Base-by-base conservation (phyloP, 2,329 filamentous ascomycete genomes). In the Arthrobotrys pseudoclavata region DNA sequence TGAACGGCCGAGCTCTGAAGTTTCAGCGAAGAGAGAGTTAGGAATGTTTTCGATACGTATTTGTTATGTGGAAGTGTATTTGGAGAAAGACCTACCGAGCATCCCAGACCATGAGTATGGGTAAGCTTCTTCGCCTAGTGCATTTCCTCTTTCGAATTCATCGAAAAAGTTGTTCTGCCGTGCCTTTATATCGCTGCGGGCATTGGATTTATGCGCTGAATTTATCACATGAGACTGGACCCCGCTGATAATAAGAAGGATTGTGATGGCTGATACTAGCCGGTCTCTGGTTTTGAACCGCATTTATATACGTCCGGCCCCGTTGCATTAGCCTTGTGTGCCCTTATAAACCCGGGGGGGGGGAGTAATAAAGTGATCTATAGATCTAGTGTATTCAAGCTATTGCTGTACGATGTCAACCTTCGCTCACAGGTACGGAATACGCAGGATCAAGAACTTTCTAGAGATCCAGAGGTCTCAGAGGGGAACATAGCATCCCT, bases 31-130 rank as follows among this genome's bases (percentile, higher is more conserved):
- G 10, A 40, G n/a, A 6, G 31, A 15, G 18, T n/a, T 29, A 67
- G 12, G 9, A 22, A 3, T 29, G 26, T 7, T 29, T 29, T 29
- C 26, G 7, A 4, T 29, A 3, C 26, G 7, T 29, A 29, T 29
- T 29, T 3, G 3, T 29, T 29, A 29, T 29, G 3, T 29, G 26
- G n/a, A n/a, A 29, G 34, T 13, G 34, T 13, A 10, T 40, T 2
- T 13, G 13, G 13, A 4, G 37, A 48, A 31, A 40, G n/a, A 68
- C 22, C 31, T 69, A 61, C 66, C 66, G 40, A 69, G 26, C 66
- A 69, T 69, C 13, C 66, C 66, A 18, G 66, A 69, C 66, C 66
- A 69, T n/a, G 37, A 42, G 18, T 60, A 69, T 12, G 66, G 66
- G n/a, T 37, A 52, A 0, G 24, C 7, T 18, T 31, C 24, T 13